phyloP scores from a whole-genome alignment of 2,329 filamentous ascomycete species.

The Blumeriella jaapii region DNA sequence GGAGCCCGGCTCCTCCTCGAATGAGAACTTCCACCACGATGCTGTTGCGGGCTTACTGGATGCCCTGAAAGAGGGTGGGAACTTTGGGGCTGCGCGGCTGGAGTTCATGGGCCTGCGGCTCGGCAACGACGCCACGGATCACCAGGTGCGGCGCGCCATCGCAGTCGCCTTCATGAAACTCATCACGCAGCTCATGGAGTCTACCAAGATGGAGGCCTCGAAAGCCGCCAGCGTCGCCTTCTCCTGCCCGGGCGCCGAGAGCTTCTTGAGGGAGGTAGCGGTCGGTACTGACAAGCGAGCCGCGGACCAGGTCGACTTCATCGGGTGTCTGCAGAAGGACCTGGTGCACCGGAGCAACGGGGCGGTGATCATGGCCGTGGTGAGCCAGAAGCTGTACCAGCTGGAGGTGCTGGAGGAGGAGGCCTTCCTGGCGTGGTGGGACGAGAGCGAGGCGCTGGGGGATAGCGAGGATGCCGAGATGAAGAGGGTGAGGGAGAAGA shows the following conservation, averaged over 20 bases:
- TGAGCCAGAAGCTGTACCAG: conserved; percentile 76
- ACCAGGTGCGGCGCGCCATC: conserved; percentile 77
- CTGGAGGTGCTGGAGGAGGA: conserved; percentile 82
- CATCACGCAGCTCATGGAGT: conserved; percentile 56
- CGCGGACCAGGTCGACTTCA: conserved; percentile 73
- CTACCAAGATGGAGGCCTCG: conserved; percentile 43
- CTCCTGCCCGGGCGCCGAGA: conserved; percentile 39
- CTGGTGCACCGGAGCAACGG: conserved; percentile 54
- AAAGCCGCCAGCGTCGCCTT: conserved; percentile 56
- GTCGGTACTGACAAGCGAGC: conserved; percentile 52
- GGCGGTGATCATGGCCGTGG: conserved; percentile 58
- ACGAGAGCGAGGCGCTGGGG: conserved; percentile 42
- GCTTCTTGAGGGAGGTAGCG: conserved; percentile 48
- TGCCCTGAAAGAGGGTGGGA: conserved; percentile 62
- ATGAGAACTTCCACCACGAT: conserved; percentile 70
- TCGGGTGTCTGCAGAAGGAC: conserved; percentile 72
- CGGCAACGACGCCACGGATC: conserved; percentile 78
- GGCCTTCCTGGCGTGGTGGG: conserved; percentile 82
- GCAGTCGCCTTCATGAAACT: conserved; percentile 76
- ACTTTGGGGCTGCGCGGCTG: conserved; percentile 73
- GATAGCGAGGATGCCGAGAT: conserved; percentile 58
- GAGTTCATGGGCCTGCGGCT: conserved; percentile 92
- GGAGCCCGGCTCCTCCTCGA: conserved; percentile 31
- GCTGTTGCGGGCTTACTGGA: conserved; percentile 81
- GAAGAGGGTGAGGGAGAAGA: conserved; percentile 59